Evolutionary conservation across 2,329 filamentous ascomycete species (phyloP), one percentile per base, ranked within the genome.

Genomic region (Xylaria sp.): DNA sequence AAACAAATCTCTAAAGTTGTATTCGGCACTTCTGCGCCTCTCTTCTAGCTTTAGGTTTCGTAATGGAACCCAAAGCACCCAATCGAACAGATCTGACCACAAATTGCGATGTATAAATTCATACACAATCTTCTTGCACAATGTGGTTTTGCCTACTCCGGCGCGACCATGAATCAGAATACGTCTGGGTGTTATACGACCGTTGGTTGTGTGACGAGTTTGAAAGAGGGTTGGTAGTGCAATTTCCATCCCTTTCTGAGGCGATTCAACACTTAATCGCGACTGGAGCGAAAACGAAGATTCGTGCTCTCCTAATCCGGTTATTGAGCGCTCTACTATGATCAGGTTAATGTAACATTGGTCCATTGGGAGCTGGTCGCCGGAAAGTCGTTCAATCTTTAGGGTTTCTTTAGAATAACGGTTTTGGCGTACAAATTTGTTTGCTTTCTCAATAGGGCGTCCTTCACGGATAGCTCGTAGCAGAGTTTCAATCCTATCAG

Each of bases 101-200:
- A 61, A 36, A 1, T 25, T 31, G n/a, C 33, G 0, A n/a, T 61
- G 33, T 11, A 22, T 63, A n/a, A 65, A 67, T n/a, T 67, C 56
- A 49, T 61, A 49, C 36, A 67, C 45, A 53, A 65, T 64, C 61
- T 67, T 67, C 38, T 67, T 67, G 53, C 65, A 67, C 17, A 67
- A 22, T 9, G 65, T 67, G 20, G 61, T 64, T 38, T 67, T 67
- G 2, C 65, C 65, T 3, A 61, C 50, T 22, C 65, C 65, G 1
- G 65, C 65, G 5, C 56, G 61, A 5, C 65, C 65, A 7, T 22
- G 61, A 9, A 67, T 65, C 22, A 67, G 7, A 36, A 61, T 47
- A 0, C 61, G 49, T 0, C 33, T 55, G 9, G 54, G 39, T 44
- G 15, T 38, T 22, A 4, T 56, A 1, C 47, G 6, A 5, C 42